A percentile compares a stretch with the other conserved stretches of the same genome.
These are phyloP conservation scores for Sporormia fimetaria DNA, from an alignment of 495 filamentous ascomycete genomes.

Conservation along the genomic window DNA sequence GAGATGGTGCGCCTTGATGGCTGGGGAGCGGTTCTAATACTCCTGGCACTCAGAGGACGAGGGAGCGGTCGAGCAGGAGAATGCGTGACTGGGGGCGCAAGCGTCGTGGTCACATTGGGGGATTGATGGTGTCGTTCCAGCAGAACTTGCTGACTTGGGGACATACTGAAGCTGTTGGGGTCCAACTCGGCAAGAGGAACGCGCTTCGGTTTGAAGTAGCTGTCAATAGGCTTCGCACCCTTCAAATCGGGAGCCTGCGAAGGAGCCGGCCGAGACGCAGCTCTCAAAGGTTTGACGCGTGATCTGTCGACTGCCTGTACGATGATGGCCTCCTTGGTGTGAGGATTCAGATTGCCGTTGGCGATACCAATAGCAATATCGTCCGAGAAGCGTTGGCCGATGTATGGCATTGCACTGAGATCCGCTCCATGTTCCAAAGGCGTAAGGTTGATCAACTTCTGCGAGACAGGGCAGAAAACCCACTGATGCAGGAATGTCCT, in stretches of 20 bases:
- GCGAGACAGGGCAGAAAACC: slow-evolving; percentile 71
- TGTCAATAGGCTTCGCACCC: slow-evolving; percentile 53
- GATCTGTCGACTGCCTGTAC: slow-evolving; percentile 4
- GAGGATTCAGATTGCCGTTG: slow-evolving; percentile 76
- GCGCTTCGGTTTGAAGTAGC: slow-evolving; percentile 66
- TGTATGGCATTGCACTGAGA: slow-evolving; percentile 58
- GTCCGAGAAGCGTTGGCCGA: slow-evolving; percentile 59
- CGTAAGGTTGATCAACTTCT: slow-evolving; percentile 61
- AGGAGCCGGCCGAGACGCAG: slow-evolving; percentile 15
- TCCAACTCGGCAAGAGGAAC: slow-evolving; percentile 78
- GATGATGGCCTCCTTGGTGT: slow-evolving; percentile 52
- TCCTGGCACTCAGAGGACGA: slow-evolving; percentile 14
- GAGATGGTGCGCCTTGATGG: slow-evolving; percentile 20
- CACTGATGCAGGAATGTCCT: slow-evolving; percentile 87
- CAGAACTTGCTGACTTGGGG: slow-evolving; percentile 53
- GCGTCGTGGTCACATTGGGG: no score
- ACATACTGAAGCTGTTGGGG: slow-evolving; percentile 67
- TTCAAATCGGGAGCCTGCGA: slow-evolving; percentile 45
- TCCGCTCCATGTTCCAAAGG: slow-evolving; percentile 48
- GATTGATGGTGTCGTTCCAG: slow-evolving; percentile 42
- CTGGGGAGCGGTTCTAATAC: slow-evolving; percentile 30
- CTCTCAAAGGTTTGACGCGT: slow-evolving; percentile 21
- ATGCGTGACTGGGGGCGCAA: no score
- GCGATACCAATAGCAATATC: slow-evolving; percentile 66
- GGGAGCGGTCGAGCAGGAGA: slow-evolving; percentile 41